Evolutionary conservation across 768 basidiomycete genomes (phyloP).

Genomic region (Fomitopsis serialis): DNA sequence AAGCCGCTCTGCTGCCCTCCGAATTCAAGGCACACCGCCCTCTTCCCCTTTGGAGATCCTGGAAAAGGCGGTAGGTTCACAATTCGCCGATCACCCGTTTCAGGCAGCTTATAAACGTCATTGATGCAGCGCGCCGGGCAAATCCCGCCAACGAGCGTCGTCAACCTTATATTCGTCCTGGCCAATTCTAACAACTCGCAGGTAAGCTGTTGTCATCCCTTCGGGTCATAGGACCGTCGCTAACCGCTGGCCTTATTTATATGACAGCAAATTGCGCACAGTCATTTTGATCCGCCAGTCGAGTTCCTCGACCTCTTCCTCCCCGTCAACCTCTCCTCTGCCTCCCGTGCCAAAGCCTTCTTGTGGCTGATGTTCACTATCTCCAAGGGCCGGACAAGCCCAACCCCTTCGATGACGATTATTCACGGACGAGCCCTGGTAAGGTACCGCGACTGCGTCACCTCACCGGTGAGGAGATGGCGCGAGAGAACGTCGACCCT

Average conservation of each 20-base stretch:
- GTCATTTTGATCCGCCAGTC: conserved; percentile 69
- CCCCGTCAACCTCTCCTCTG: conserved; percentile 66
- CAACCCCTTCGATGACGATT: conserved; percentile 77
- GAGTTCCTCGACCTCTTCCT: conserved; percentile 86
- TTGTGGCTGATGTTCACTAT: conserved; percentile 84
- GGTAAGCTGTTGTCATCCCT: not conserved
- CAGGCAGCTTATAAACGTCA: not conserved
- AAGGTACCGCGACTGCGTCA: conserved; percentile 60
- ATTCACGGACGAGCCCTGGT: conserved; percentile 48
- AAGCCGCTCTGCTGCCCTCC: conserved; percentile 68
- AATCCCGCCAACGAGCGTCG: conserved; percentile 78
- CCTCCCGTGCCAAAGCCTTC: conserved; percentile 71
- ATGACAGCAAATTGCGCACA: conserved; percentile 32
- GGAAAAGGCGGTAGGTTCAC: conserved; percentile 49
- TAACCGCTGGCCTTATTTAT: not conserved
- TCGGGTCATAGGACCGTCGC: not conserved
- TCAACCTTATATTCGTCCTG: conserved; percentile 82
- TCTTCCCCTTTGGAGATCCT: conserved; percentile 74
- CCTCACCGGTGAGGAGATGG: conserved; percentile 49
- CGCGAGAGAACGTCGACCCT: conserved; percentile 73
- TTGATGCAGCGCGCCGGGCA: conserved; percentile 45
- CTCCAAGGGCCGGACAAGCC: conserved; percentile 55
- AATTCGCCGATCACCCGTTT: not conserved
- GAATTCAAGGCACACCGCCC: conserved; percentile 64
- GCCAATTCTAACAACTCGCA: conserved; percentile 66